A percentile compares a stretch with the other conserved stretches of the same genome.
Evolutionary conservation across 345 rosid genomes (phyloP).

Genomic region (Corchorus olitorius): DNA sequence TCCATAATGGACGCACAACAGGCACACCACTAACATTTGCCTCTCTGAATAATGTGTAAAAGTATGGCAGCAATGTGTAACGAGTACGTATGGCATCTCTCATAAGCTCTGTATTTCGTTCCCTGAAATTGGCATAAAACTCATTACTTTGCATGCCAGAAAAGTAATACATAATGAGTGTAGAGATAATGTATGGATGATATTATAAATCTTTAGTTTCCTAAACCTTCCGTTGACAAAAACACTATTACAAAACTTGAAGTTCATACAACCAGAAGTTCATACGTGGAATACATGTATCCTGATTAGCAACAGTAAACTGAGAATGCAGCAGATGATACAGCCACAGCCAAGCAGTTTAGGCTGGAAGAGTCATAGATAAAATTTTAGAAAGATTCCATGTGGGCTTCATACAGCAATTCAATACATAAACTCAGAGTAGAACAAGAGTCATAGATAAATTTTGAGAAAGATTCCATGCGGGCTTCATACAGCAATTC

Average conservation of each 20-base stretch:
- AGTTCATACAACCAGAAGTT: conserved; percentile 1
- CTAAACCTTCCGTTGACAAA: conserved; percentile 2
- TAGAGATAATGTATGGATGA: not conserved
- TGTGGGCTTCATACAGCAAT: not conserved
- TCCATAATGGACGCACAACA: conserved; percentile 90
- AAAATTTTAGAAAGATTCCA: too few relatives aligned
- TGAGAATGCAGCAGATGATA: not conserved
- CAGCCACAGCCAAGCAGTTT: not conserved
- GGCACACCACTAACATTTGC: conserved; percentile 89
- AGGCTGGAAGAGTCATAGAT: too few relatives aligned
- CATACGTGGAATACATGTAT: not conserved
- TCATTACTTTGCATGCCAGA: not conserved
- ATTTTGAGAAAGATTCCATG: too few relatives aligned
- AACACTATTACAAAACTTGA: not conserved
- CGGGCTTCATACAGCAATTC: too few relatives aligned
- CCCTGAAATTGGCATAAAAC: conserved; percentile 56
- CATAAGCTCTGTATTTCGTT: conserved; percentile 76
- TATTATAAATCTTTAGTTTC: not conserved
- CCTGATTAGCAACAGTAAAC: not conserved
- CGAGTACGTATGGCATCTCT: conserved; percentile 91
- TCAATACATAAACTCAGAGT: not conserved
- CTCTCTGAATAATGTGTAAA: conserved; percentile 94
- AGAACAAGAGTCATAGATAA: not conserved
- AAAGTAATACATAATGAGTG: not conserved
- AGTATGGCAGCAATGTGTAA: conserved; percentile 85